A percentile compares a stretch with the other conserved stretches of the same genome.
phyloP scores from a whole-genome alignment of 2,329 filamentous ascomycete species.

The Leptographium procerum region DNA sequence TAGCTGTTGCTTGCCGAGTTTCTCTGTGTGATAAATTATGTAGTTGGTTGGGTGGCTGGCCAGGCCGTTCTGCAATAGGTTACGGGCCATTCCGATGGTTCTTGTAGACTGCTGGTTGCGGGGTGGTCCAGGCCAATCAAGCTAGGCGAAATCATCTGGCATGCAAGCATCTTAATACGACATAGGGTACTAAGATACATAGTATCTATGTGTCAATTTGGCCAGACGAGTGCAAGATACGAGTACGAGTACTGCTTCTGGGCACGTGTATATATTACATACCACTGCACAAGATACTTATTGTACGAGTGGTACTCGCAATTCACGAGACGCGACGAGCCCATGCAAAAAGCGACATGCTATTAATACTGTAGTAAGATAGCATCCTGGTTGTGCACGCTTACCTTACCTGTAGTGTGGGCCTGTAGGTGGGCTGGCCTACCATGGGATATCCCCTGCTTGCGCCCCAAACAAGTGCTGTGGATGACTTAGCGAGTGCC shows the following conservation, averaged over 20 bases:
- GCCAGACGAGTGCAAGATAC: neutral
- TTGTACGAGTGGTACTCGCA: too few relatives aligned
- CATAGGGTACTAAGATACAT: neutral
- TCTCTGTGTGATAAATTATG: too few relatives aligned
- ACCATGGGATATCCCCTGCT: neutral
- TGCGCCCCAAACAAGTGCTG: neutral
- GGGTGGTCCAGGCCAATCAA: neutral
- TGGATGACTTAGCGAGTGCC: neutral
- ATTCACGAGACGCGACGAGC: neutral
- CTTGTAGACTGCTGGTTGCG: neutral
- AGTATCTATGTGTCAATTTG: neutral
- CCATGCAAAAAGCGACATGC: neutral
- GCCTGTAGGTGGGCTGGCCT: neutral
- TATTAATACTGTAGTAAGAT: too few relatives aligned
- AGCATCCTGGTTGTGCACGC: neutral
- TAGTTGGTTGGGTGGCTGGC: too few relatives aligned
- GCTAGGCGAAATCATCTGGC: neutral
- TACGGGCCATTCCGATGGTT: neutral
- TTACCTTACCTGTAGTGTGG: neutral
- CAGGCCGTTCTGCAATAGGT: too few relatives aligned
- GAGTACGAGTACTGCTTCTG: too few relatives aligned
- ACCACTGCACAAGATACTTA: too few relatives aligned
- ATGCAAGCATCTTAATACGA: neutral
- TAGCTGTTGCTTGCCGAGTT: too few relatives aligned
- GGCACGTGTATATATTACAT: too few relatives aligned